These are phyloP conservation scores for Russula griseocarnosa DNA, from an alignment of 768 basidiomycete species.

Conservation along the genomic window DNA sequence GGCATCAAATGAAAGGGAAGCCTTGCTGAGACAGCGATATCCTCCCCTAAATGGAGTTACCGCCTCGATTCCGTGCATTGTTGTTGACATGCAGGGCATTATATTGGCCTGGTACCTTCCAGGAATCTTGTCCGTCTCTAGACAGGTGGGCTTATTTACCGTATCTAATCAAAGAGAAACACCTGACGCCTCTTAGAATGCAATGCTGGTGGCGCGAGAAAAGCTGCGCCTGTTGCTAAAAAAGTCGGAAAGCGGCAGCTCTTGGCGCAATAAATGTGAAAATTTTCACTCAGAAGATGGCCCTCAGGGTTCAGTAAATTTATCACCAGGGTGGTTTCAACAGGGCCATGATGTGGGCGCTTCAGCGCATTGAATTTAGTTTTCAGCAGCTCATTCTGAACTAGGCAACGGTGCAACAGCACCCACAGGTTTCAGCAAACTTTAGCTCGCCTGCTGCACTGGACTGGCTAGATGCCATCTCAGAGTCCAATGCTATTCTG, in stretches of 20 bases:
- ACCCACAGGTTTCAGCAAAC: background rate
- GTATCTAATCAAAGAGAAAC: background rate
- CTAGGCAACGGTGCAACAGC: background rate
- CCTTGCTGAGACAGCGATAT: background rate
- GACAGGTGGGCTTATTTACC: background rate
- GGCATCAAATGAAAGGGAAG: background rate
- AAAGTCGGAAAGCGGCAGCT: rapidly evolving
- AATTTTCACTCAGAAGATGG: background rate
- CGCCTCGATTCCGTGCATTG: background rate
- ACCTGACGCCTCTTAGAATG: too few species aligned
- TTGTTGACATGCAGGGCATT: background rate
- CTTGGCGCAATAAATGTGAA: background rate
- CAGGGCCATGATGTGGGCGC: background rate
- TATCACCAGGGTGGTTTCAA: background rate
- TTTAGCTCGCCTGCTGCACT: background rate
- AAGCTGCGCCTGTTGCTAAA: background rate
- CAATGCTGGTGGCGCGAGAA: too few species aligned
- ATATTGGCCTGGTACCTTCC: background rate
- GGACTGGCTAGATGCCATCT: background rate
- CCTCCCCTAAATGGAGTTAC: background rate
- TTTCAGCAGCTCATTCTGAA: background rate
- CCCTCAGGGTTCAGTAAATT: background rate
- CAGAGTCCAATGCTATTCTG: background rate
- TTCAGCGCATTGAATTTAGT: background rate
- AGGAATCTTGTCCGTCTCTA: background rate